Evolutionary conservation across 1,284 basidiomycete species (phyloP), one percentile per base, ranked within the genome.

Genomic region (Ganoderma meredithae): DNA sequence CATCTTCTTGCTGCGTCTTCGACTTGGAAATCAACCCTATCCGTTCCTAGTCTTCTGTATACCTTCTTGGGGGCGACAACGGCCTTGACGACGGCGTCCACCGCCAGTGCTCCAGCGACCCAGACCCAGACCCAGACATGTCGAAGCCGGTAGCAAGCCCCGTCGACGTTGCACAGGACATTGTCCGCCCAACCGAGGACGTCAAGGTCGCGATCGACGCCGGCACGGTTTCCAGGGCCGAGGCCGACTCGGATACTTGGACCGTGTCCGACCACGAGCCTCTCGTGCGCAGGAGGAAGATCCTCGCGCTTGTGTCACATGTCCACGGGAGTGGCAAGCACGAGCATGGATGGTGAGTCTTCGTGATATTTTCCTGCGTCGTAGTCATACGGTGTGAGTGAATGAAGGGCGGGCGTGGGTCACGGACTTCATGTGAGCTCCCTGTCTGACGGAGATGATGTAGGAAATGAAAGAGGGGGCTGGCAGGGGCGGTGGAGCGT

Each of bases 141-240:
- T 62, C 72, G n/a, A 64, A 69, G 39, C 31, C 53, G 33, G 59
- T 64, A 31, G 63, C 64, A 60, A 62, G 59, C 59, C 33, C 71
- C 27, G 47, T 69, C 63, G 71, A 72, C 47, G 66, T 70, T 27
- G 70, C 72, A 6, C 74, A 71, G 17, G 74, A 69, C 40, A 70
- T 73, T 53, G 73, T 86, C 53, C 79, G 79, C 33, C 77, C 82
- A 10, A 79, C 84, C 9, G 85, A 86, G 64, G 78, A 82, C 62
- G 77, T 82, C 41, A 83, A 79, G 69, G 78, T 78, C 47, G 74
- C 82, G 13, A 72, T 85, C 7, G 81, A 84, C 68, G 79, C 78
- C 31, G 63, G 70, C 52, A 43, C 64, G 12, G 62, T 69, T 44
- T 69, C 70, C 41, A 61, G 62, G n/a, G 27, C 60, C 49, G 70